A percentile compares a stretch with the other conserved stretches of the same genome.
Evolutionary conservation across 1,284 basidiomycete species (phyloP).

Genomic region (Ceratobasidium sp.): DNA sequence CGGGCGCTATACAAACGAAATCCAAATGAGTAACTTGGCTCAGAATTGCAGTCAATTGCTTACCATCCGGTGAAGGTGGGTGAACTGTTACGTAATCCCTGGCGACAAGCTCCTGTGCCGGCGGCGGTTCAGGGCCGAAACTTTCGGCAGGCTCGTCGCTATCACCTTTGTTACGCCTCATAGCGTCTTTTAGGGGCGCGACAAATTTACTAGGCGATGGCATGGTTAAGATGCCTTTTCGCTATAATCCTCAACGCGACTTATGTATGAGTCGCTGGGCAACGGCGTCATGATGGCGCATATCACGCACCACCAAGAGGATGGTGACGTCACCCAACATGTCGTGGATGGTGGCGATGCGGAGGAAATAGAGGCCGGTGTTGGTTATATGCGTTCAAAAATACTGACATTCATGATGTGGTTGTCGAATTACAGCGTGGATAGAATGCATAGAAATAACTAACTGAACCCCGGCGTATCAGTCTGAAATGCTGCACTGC

Average conservation of each 20-base stretch:
- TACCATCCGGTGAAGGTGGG: constrained; percentile 4
- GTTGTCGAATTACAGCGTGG: no score
- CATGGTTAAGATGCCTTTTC: neutral
- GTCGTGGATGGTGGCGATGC: no score
- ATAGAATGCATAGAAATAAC: no score
- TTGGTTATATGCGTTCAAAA: neutral
- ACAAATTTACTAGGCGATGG: constrained; percentile 10
- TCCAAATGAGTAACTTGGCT: neutral
- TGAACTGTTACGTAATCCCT: constrained; percentile 14
- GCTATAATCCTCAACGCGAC: neutral
- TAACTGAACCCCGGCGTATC: no score
- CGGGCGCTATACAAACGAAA: no score
- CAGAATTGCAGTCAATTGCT: neutral
- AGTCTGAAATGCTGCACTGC: no score
- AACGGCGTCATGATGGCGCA: no score
- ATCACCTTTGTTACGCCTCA: neutral
- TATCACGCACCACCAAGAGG: no score
- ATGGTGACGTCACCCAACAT: neutral
- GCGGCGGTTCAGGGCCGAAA: neutral
- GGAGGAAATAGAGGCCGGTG: neutral
- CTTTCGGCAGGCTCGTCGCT: neutral
- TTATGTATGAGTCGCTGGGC: constrained; percentile 36
- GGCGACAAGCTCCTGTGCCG: constrained; percentile 1
- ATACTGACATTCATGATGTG: neutral
- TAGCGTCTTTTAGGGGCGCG: constrained; percentile 16